phyloP scores from a whole-genome alignment of 257 asterid genomes.

The Fraxinus anomala region DNA sequence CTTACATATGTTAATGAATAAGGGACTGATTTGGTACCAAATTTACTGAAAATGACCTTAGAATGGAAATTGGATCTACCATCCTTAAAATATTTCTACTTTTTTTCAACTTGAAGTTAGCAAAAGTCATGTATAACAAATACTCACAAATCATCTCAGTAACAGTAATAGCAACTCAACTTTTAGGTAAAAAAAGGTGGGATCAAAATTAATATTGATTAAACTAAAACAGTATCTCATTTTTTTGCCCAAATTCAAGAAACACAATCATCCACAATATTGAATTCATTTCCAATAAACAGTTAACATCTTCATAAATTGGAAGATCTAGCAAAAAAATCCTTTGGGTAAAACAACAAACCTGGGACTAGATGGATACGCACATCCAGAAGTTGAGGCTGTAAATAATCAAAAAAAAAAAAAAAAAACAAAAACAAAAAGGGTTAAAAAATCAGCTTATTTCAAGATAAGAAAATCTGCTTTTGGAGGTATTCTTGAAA shows the following conservation, averaged over 20 bases:
- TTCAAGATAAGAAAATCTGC: neutral
- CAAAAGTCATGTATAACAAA: neutral
- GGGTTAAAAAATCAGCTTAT: neutral
- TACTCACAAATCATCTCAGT: neutral
- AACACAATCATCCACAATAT: neutral
- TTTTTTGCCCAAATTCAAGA: neutral
- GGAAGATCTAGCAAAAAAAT: conserved; percentile 18
- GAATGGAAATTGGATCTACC: conserved; percentile 1
- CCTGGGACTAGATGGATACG: conserved; percentile 53
- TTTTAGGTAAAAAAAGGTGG: neutral
- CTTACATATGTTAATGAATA: neutral
- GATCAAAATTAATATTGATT: neutral
- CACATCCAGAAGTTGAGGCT: conserved; percentile 44
- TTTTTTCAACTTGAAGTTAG: neutral
- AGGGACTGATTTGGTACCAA: neutral
- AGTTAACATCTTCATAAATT: neutral
- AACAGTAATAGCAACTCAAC: neutral
- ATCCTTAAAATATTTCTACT: neutral
- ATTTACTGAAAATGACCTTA: neutral
- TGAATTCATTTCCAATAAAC: neutral
- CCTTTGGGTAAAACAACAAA: conserved; percentile 16
- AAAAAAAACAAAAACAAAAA: neutral
- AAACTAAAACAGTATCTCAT: neutral
- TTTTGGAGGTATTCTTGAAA: neutral
- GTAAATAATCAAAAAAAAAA: conserved; percentile 14